Conservation (phyloP, 257 asterid genomes). For the Nicotiana undulata region DNA sequence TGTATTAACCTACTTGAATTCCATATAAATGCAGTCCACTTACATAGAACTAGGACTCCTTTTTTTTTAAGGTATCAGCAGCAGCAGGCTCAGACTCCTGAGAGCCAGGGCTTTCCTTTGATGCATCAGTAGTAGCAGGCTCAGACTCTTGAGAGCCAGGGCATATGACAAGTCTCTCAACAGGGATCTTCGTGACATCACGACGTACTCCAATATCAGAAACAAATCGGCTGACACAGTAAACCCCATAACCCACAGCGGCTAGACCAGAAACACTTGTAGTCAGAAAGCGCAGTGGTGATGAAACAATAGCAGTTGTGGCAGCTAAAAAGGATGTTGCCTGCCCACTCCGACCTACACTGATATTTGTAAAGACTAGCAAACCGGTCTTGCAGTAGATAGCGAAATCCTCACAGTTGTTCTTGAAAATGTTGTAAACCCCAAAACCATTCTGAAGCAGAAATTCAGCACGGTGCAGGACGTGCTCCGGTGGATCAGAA, state of each 20-base stretch:
- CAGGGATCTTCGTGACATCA: constrained; percentile 72
- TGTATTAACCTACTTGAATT: neutral
- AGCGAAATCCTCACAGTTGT: constrained; percentile 89
- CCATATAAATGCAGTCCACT: neutral
- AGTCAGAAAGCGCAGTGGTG: constrained; percentile 74
- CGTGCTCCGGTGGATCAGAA: constrained; percentile 57
- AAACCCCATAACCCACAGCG: constrained; percentile 55
- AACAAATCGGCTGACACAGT: constrained; percentile 54
- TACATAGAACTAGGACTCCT: constrained; percentile 7
- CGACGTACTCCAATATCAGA: constrained; percentile 77
- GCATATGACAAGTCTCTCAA: constrained; percentile 57
- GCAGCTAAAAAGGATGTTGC: constrained; percentile 65
- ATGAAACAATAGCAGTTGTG: constrained; percentile 46
- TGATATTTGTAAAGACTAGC: constrained; percentile 42
- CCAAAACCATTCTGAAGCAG: constrained; percentile 86
- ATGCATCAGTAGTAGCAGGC: constrained; percentile 3
- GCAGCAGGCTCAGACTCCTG: constrained; percentile 18
- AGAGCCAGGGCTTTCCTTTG: constrained; percentile 19
- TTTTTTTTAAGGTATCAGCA: constrained; percentile 17
- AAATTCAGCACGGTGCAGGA: constrained; percentile 59
- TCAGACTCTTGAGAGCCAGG: constrained; percentile 22
- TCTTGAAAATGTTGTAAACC: constrained; percentile 51
- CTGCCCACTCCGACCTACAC: constrained; percentile 84
- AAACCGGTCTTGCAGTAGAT: constrained; percentile 90
- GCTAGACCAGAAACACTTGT: constrained; percentile 53